Evolutionary conservation across 2,329 filamentous ascomycete species (phyloP).

Genomic region (Sclerotinia sclerotiorum): DNA sequence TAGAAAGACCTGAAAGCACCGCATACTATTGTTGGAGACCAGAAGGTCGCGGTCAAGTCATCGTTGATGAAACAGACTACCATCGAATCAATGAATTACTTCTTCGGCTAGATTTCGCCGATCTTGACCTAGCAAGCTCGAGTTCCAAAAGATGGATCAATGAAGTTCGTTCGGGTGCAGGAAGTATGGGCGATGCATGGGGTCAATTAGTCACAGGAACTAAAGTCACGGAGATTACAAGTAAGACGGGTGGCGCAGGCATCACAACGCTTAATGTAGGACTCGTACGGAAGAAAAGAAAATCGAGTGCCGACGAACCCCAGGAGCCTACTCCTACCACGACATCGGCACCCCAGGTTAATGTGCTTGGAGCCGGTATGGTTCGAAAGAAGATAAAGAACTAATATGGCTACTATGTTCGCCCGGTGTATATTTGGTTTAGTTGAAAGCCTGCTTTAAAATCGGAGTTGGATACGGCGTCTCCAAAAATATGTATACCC

Average conservation of each 20-base stretch:
- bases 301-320: conserved; percentile 36
- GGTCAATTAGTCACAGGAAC: conserved; percentile 52
- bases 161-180: conserved; percentile 56
- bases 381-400: conserved; percentile 59
- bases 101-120: conserved; percentile 72
- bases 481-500: conserved; percentile 10
- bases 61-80: conserved; percentile 65
- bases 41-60: conserved; percentile 59
- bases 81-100: conserved; percentile 68
- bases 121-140: conserved; percentile 57
- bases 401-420: conserved; percentile 24
- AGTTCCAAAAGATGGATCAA: conserved; percentile 70
- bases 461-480: conserved; percentile 13
- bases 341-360: conserved; percentile 40
- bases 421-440: not conserved
- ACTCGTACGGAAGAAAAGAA: conserved; percentile 54
- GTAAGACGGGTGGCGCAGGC: conserved; percentile 26
- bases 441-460: not conserved
- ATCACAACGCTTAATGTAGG: conserved; percentile 43
- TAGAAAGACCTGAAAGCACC: conserved; percentile 53
- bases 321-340: conserved; percentile 17
- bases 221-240: conserved; percentile 37
- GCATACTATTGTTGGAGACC: conserved; percentile 66
- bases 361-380: conserved; percentile 51
- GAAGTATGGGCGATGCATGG: conserved; percentile 48